Evolutionary conservation across 192 early-diverging fungal genomes (phyloP), one percentile per base, ranked within the genome.

Genomic region (Dissophora globulifera): DNA sequence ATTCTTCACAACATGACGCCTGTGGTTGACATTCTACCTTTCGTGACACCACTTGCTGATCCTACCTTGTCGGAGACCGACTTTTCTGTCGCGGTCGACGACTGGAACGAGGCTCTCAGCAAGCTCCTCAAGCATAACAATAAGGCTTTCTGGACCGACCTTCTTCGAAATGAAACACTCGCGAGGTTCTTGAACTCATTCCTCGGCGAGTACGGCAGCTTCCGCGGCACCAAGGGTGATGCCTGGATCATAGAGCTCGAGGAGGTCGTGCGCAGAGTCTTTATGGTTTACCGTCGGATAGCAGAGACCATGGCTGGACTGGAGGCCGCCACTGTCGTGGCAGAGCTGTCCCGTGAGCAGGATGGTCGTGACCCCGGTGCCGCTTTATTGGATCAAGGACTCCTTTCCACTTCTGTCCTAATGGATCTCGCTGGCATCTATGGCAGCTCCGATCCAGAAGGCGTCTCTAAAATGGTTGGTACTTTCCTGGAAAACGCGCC

Each of bases 381-480:
- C 12, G 74, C 67, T 4, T 35, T 81, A 11, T 38, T 78, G 27
- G 61, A 67, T 8, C 48, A 45, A 22, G 75, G 75, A 4, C 31
- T 71, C 9, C 32, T 81, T 5, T 81, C 80, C 0, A 71, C 72
- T 0, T 71, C 80, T 35, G 68, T 81, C 3, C 49, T 88, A 41
- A 81, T 88, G 70, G 87, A 88, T 35, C 47, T 87, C 27, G 79
- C 84, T 12, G 53, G 56, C 2, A 80, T 66, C 33, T 87, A 84
- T 76, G 67, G 79, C 40, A 78, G 61, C 40, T 79, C 78, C 2
- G 62, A 84, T 42, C 70, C 80, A 2, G 71, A 70, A 17, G 62
- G 74, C 35, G 60, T 83, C 17, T 61, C 62, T 40, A 62, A 48
- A 27, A 42, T 85, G 31, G 58, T 87, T 12, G 65, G 66, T 17